Evolutionary conservation across 345 rosid species (phyloP).

Genomic region (Salix caprea): DNA sequence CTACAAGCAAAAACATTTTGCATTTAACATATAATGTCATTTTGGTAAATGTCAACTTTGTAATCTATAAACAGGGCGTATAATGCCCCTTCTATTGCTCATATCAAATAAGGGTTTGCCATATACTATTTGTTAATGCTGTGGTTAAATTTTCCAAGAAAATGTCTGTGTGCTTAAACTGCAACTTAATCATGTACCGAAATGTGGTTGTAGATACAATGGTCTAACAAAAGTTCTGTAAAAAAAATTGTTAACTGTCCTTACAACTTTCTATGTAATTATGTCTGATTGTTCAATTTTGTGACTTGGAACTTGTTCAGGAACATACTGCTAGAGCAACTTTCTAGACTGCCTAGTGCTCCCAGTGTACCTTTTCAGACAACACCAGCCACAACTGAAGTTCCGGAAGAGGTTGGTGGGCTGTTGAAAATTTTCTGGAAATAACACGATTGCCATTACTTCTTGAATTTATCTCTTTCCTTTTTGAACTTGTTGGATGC

Average conservation of each 20-base stretch:
- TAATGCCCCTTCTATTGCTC: not conserved
- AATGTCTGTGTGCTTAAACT: not conserved
- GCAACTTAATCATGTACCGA: not conserved
- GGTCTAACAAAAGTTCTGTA: not conserved
- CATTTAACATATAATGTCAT: not conserved
- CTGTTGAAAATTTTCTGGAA: not conserved
- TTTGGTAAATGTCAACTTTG: not conserved
- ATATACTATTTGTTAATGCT: not conserved
- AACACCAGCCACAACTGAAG: constrained; percentile 45
- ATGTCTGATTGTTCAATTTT: constrained; percentile 3
- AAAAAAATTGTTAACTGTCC: not conserved
- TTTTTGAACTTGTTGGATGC: constrained; percentile 5
- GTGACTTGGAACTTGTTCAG: constrained; percentile 18
- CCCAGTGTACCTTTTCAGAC: constrained; percentile 65
- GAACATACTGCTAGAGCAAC: constrained; percentile 49
- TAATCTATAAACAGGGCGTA: not conserved
- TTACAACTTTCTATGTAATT: not conserved
- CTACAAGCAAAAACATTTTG: not conserved
- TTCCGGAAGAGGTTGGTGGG: constrained; percentile 59
- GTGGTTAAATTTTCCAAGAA: not conserved
- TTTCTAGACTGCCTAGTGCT: constrained; percentile 51
- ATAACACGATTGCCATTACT: not conserved
- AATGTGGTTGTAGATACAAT: not conserved
- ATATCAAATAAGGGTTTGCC: not conserved
- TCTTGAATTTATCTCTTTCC: not conserved